Base-by-base conservation (phyloP, 2,329 filamentous ascomycete species). In the Claviceps monticola region DNA sequence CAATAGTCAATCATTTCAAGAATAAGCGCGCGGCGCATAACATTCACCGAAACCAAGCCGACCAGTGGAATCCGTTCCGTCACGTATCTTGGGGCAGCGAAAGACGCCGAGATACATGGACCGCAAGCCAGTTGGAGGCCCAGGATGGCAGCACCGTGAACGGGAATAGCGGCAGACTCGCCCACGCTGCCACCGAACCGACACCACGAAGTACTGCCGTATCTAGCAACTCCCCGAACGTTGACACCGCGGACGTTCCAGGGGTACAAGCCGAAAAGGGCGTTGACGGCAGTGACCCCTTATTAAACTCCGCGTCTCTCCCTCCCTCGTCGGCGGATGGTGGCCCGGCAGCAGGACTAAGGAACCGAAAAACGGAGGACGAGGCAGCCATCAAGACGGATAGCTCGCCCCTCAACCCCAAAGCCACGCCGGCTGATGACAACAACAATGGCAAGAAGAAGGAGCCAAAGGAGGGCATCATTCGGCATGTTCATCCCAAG, bases 401-500 rank as follows among this genome's bases (percentile, higher is more conserved):
- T 2, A 37, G 23, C 29, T 46, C 26, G 38, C 36, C 23, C 21
- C n/a, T 16, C 26, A 37, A 9, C 48, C 29, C 26, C 4, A 14
- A 9, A 53, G 54, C 6, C 51, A 59, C 52, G 3, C 60, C 63
- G 3, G 48, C 58, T 5, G 53, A 57, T 2, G 64, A 65, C 57
- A 57, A 56, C 49, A 55, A 56, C 49, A 55, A 53, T 14, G 49
- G 29, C 51, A 55, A 50, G 42, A 55, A 62, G 46, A 64, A 65
- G 51, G 68, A 67, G 51, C 61, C 68, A 46, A 62, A 68, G 42
- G 61, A 64, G 19, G 59, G 66, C 7, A 56, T 77, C 29, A 68
- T 77, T 61, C 71, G 71, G 39, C 63, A 72, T 36, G 61, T 77
- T 17, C 55, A 71, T n/a, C 72, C 74, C 11, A 76, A 75, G 57